Evolutionary conservation across 805 yeast genomes (phyloP), one percentile per base, ranked within the genome.

Genomic region (Candida chauliodis): DNA sequence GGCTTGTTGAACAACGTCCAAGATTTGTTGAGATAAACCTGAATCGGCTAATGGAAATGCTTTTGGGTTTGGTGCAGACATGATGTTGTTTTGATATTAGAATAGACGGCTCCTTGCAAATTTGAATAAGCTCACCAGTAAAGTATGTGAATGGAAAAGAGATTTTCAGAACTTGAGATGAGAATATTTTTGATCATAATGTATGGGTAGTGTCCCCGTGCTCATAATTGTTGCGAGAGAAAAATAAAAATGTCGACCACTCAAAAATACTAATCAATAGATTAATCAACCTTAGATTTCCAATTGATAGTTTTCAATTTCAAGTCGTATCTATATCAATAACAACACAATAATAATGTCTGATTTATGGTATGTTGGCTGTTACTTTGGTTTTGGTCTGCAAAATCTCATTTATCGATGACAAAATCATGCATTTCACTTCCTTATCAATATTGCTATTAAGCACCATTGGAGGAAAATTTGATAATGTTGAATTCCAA

Each of bases 1-100:
- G 46, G 97, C 88, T 76, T 93, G 99, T 75, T 93, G 99, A 57
- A 87, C 93, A 64, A 93, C 90, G 59, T 93, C 98, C 63, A 93
- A 79, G 69, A 93, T 91, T 74, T 91, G 97, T 75, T 93, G 97
- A 52, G 95, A 75, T 57, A 95, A 78, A 53, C 83, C 89, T 51
- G 96, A 83, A 66, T 93, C 98, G 58, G 99, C 97, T 62, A 93
- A 79, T 65, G 99, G 99, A 75, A 93, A 93, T 50, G 99, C 99
- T 69, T 90, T 86, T 69, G 96, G 95, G 80, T 91, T 91, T 71
- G 95, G 88, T 49, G 88, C 77, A 65, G 91, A 83, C 91, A 84
- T 86, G 18, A 27, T 10, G 23, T 25, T 11, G 20, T 28, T 37
- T 23, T 36, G 15, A 24, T 18, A 28, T 18, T 22, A 19, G 13